These are phyloP conservation scores for Streptanthus diversifolius DNA, from an alignment of 345 rosid genomes.

Conservation along the genomic window DNA sequence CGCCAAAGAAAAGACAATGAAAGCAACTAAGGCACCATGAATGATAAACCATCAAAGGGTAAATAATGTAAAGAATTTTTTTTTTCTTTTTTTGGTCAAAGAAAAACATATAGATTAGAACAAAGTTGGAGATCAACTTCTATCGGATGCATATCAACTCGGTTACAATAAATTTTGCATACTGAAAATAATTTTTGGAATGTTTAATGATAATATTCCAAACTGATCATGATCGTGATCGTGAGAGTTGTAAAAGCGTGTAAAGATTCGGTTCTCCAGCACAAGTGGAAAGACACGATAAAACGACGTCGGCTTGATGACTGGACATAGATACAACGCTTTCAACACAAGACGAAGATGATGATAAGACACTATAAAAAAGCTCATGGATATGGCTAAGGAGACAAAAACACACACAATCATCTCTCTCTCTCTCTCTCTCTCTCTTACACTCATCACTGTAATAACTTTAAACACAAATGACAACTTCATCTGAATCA, in stretches of 20 bases:
- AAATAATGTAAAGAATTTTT: neutral
- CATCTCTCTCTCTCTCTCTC: neutral
- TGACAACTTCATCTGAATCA: constrained; percentile 35
- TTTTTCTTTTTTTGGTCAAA: too few relatives aligned
- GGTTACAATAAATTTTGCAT: neutral
- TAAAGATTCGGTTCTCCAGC: constrained; percentile 31
- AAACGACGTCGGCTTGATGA: constrained; percentile 30
- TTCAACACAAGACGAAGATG: neutral
- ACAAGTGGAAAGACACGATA: constrained; percentile 31
- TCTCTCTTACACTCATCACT: neutral
- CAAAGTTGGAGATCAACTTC: neutral
- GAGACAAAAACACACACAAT: constrained; percentile 24
- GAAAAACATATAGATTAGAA: neutral
- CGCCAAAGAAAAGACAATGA: neutral
- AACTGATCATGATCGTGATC: constrained; percentile 6
- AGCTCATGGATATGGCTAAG: constrained; percentile 28
- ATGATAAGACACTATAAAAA: constrained; percentile 22
- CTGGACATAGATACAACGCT: constrained; percentile 23
- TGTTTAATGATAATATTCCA: constrained; percentile 14
- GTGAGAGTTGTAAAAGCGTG: constrained; percentile 19
- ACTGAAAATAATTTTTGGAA: neutral
- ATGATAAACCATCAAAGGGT: neutral
- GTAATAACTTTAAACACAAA: constrained; percentile 6
- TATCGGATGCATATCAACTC: neutral
- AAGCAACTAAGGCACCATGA: neutral